Base-by-base conservation (phyloP, 116 monocot genomes). In the Dioscorea cayenensis region DNA sequence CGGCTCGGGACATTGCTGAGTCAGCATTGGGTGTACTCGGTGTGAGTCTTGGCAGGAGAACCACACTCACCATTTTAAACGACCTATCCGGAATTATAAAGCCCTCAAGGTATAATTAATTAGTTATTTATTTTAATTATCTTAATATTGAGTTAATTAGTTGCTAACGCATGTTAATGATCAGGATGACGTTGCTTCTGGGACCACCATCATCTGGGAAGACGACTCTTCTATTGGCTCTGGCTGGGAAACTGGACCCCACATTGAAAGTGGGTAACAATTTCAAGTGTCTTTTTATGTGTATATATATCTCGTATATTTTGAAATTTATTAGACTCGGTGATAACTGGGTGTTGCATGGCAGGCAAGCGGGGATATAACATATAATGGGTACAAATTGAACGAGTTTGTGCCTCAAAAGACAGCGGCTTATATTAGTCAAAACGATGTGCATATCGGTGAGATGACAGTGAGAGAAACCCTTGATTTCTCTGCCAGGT, bases 381-480 rank as follows among this genome's bases (percentile, higher is more conserved):
- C 76, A 22, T 95, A 91, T 66, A 95, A 95, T 78, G 95, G 86
- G 32, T 79, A 60, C 51, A 80, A 35, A 51, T 35, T 91, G 49
- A 60, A 82, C 6, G 84, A 94, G 66, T 86, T 91, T 79, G 80
- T 88, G 28, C 95, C 89, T 14, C 74, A 80, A 68, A 95, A 91
- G 50, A 89, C 95, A 51, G 67, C 91, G 48, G 89, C 86, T 52
- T 95, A 91, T 64, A 77, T 91, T 35, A 86, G 86, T 63, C 95
- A 95, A 76, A 76, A 95, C 78, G 95, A 95, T 49, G 70, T 89
- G 22, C 89, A 95, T 68, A 80, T 85, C 55, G 86, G 90, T 43
- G 94, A 91, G 73, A 94, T 93, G 93, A 93, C 93, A 4, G 93
- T 89, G 58, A 85, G 87, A 71, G 93, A 93, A 51, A 87, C 79